Percentiles rank a stretch among this genome's conserved stretches.
Evolutionary conservation across 2,329 filamentous ascomycete genomes (phyloP).

Genomic region (Fusarium sp.): DNA sequence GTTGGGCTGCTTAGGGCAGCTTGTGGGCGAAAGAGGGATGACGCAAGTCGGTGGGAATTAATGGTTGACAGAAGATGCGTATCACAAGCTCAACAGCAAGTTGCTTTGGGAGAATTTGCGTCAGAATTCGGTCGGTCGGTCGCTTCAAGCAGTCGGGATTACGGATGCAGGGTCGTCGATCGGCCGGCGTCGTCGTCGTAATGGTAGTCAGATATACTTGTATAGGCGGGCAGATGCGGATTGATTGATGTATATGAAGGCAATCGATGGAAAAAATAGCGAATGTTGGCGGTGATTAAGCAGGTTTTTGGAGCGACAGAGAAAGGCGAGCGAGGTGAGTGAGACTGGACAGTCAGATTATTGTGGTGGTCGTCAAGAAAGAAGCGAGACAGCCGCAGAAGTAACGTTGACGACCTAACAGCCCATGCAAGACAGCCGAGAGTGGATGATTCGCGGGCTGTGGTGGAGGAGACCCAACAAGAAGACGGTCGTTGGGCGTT

Average conservation of each 20-base stretch:
- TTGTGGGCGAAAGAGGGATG: slow-evolving; percentile 1
- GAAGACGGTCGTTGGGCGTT: slow-evolving; percentile 10
- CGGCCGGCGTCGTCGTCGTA: slow-evolving; percentile 34
- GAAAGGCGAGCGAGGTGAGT: slow-evolving; percentile 8
- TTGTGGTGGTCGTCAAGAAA: slow-evolving; percentile 19
- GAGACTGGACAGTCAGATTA: slow-evolving; percentile 4
- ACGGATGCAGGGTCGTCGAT: slow-evolving; percentile 31
- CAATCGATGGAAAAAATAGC: slow-evolving; percentile 10
- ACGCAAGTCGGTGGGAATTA: neutral
- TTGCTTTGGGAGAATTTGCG: neutral
- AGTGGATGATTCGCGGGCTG: slow-evolving; percentile 21
- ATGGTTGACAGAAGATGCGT: neutral
- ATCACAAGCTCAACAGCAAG: neutral
- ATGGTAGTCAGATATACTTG: neutral
- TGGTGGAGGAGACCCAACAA: slow-evolving; percentile 7
- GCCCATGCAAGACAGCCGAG: slow-evolving; percentile 37
- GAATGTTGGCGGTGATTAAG: slow-evolving; percentile 18
- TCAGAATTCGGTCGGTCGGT: neutral
- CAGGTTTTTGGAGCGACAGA: slow-evolving; percentile 23
- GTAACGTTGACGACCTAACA: slow-evolving; percentile 19
- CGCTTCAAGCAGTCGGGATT: slow-evolving; percentile 16
- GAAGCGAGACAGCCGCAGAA: slow-evolving; percentile 29
- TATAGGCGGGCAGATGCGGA: neutral
- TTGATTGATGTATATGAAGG: neutral
- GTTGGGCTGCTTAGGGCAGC: slow-evolving; percentile 26